Base-by-base conservation (phyloP, 192 early-diverging fungal species). In the Coemansia sp. region DNA sequence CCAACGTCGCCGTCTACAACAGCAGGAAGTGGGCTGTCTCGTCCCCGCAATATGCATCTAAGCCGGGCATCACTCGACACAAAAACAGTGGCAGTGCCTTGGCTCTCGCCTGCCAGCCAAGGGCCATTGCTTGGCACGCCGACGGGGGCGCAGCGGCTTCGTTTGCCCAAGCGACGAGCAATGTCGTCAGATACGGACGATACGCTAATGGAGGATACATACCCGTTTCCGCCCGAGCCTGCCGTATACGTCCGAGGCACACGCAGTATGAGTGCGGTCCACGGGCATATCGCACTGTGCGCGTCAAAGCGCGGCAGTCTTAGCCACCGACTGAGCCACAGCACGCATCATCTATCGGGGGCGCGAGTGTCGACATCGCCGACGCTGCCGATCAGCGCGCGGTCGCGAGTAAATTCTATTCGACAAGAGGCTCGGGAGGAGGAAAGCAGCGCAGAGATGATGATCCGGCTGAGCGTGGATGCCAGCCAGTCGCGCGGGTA, bases 391-490 rank as follows among this genome's bases (percentile, higher is more conserved):
- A 79, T 79, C 19, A 65, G 61, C 12, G 53, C 71, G 17, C 64
- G 77, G 15, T 72, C 71, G 41, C 71, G 77, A 36, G 70, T 79
- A 62, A 65, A 73, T 47, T 79, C 77, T 17, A 47, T 62, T 46
- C 65, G 38, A 51, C 62, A 36, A 27, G 24, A 59, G 60, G 43
- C 40, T 54, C 46, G 51, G 39, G 36, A 42, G 36, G 59, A 37
- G 45, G 56, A 40, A 41, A 62, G 56, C 45, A 70, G 54, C 20
- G 59, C 60, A 2, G 78, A 80, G 53, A 62, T 80, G 69, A 81
- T 66, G 6, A 81, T 81, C 39, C 64, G 78, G 31, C 69, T 81
- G 39, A 81, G 78, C 69, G 51, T 81, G 41, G 78, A 81, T 41
- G 78, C 78, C 43, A 81, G 68, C 62, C 78, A 67, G 68, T 67